Conservation (phyloP, 352 stramenopile genomes). For the Pythium angustatum region DNA sequence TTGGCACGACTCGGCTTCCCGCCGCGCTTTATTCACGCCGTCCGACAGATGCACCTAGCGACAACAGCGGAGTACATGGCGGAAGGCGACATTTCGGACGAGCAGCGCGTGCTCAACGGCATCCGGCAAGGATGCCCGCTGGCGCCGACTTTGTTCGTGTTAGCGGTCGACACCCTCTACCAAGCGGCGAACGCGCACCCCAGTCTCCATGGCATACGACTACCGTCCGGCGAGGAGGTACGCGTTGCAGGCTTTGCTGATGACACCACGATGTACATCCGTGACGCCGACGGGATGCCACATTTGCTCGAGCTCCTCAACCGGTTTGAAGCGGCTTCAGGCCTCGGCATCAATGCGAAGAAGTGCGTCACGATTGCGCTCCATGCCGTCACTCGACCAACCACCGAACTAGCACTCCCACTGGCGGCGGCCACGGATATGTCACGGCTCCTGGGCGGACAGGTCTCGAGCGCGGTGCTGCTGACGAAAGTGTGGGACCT, state of each 20-base stretch:
- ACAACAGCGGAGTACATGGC: neutral
- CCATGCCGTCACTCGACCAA: neutral
- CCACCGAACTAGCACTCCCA: neutral
- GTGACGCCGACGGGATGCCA: no score
- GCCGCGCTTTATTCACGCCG: neutral
- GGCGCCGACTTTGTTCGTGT: neutral
- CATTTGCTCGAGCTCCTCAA: neutral
- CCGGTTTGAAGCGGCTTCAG: neutral
- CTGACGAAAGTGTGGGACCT: neutral
- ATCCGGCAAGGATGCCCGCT: conserved; percentile 11
- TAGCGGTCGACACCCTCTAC: neutral
- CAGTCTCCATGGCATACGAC: neutral
- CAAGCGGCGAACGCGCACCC: neutral
- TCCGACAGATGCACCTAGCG: neutral
- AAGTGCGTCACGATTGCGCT: neutral
- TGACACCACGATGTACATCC: conserved; percentile 11
- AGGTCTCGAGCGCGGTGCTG: neutral
- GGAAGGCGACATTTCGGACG: neutral
- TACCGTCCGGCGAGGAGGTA: neutral
- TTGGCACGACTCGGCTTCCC: neutral
- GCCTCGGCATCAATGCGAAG: neutral
- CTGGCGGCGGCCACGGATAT: neutral
- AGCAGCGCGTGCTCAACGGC: neutral
- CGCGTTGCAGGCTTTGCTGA: conserved; percentile 4
- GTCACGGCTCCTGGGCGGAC: neutral